Evolutionary conservation across 768 basidiomycete genomes (phyloP).

Genomic region (Leccinum obscurum): DNA sequence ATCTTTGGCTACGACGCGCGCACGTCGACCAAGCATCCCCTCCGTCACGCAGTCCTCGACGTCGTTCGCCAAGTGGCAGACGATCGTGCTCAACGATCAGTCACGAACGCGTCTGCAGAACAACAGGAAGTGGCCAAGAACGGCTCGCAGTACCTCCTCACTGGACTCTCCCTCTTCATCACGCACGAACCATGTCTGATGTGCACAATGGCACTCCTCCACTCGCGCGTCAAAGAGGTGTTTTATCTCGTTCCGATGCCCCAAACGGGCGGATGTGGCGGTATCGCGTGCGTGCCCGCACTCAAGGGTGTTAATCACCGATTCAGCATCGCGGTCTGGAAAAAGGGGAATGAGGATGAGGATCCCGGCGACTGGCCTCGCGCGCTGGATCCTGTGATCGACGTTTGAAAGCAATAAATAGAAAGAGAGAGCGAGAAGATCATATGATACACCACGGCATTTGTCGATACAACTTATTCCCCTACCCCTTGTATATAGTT

Average conservation of each 20-base stretch:
- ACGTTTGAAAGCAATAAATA: neutral
- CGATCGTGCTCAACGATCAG: slow-evolving; percentile 37
- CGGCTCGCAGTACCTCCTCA: slow-evolving; percentile 86
- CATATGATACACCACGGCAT: neutral
- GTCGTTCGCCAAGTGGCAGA: slow-evolving; percentile 68
- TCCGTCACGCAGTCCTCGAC: slow-evolving; percentile 85
- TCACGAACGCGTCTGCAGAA: slow-evolving; percentile 1
- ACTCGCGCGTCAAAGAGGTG: slow-evolving; percentile 90
- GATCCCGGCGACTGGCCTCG: slow-evolving; percentile 8
- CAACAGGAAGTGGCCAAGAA: slow-evolving; percentile 39
- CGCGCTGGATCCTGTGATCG: slow-evolving; percentile 21
- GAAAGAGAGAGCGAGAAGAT: neutral
- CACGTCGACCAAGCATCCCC: slow-evolving; percentile 63
- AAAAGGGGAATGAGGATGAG: slow-evolving; percentile 8
- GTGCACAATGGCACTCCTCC: slow-evolving; percentile 95
- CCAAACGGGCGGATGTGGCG: slow-evolving; percentile 85
- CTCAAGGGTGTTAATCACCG: slow-evolving; percentile 90
- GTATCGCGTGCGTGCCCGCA: slow-evolving; percentile 70
- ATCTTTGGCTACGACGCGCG: slow-evolving; percentile 75
- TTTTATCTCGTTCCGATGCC: slow-evolving; percentile 72
- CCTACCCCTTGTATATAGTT: neutral
- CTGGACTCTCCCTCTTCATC: slow-evolving; percentile 78
- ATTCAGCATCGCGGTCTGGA: slow-evolving; percentile 75
- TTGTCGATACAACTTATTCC: neutral
- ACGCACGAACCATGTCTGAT: slow-evolving; percentile 98